Base-by-base conservation (phyloP, 1,139 yeast species). In the Debaryomycetaceae sp. region DNA sequence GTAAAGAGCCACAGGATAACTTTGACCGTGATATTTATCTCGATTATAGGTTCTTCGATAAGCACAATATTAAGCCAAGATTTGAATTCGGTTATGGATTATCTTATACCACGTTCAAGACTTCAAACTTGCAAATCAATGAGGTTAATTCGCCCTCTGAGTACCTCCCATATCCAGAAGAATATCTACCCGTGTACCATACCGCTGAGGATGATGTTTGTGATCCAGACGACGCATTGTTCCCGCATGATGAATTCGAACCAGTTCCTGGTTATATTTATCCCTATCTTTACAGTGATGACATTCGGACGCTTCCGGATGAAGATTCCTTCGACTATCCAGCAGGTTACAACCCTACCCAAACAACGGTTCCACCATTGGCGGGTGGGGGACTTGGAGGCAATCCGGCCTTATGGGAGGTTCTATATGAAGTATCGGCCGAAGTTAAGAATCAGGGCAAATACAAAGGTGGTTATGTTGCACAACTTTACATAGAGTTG, bases 41-140 rank as follows among this genome's bases (percentile, higher is more conserved):
- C 41, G 86, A 78, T 54, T 79, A 80, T 57, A 52, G 76, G 29
- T 76, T 70, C 50, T 79, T 78, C 55, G 85, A 79, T 50, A 73
- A 78, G 53, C 68, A 74, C 46, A 70, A 73, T 44, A 74, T 78
- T 31, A 69, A 69, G 47, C 83, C 85, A 17, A 61, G 84, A 35
- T 81, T 60, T 56, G 83, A 77, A 45, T 81, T 81, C 59, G 87
- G 86, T 1, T 78, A 55, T 58, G 86, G 87, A 5, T 61, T 80
- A 42, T 78, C 83, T 3, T 80, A 77, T 52, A 68, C 84, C 1
- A 63, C 59, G 36, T 81, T 78, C 49, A 57, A 66, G 30, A 55
- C 76, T 16, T 57, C 60, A 14, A 69, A 36, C 42, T 59, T 72
- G 43, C 59, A 62, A 35, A 69, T 78, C 28, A 53, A 55, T 15